A percentile compares a stretch with the other conserved stretches of the same genome.
Conservation (phyloP, 495 filamentous ascomycete species). For the Tuber microsphaerosporum region DNA sequence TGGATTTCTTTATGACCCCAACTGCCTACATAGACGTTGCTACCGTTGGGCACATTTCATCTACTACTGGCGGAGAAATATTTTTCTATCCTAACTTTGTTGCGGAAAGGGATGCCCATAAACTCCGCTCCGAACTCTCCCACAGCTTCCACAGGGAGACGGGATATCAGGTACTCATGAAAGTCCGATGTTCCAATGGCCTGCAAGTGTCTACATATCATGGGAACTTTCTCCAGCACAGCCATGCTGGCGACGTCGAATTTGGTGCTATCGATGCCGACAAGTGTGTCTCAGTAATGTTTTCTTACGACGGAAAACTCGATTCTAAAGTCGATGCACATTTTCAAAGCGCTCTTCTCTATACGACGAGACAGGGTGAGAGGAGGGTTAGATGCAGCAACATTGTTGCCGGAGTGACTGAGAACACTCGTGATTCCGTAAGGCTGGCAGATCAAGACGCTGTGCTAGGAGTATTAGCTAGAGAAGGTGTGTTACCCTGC, state of each 20-base stretch:
- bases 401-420: conserved; percentile 82
- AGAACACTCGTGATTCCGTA: conserved; percentile 74
- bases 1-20: conserved; percentile 90
- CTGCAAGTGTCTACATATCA: conserved; percentile 89
- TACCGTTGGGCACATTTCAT: conserved; percentile 73
- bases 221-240: conserved; percentile 92
- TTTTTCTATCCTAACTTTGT: conserved; percentile 97
- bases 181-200: conserved; percentile 94
- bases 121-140: conserved; percentile 75
- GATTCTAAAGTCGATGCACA: conserved; percentile 94
- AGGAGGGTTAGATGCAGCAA: conserved; percentile 89
- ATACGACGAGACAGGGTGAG: conserved; percentile 85
- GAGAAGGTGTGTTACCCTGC: conserved; percentile 55
- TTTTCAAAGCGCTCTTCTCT: conserved; percentile 91
- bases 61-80: conserved; percentile 80
- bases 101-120: conserved; percentile 70
- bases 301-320: conserved; percentile 94
- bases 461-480: conserved; percentile 76
- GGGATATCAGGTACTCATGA: conserved; percentile 95
- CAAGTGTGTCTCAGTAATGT: conserved; percentile 84
- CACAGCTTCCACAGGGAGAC: conserved; percentile 88
- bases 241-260: conserved; percentile 82
- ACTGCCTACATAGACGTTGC: conserved; percentile 90
- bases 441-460: conserved; percentile 93
- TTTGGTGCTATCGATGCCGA: conserved; percentile 89